Evolutionary conservation across 2,329 filamentous ascomycete species (phyloP), one percentile per base, ranked within the genome.

Genomic region (Tothia fuscella): DNA sequence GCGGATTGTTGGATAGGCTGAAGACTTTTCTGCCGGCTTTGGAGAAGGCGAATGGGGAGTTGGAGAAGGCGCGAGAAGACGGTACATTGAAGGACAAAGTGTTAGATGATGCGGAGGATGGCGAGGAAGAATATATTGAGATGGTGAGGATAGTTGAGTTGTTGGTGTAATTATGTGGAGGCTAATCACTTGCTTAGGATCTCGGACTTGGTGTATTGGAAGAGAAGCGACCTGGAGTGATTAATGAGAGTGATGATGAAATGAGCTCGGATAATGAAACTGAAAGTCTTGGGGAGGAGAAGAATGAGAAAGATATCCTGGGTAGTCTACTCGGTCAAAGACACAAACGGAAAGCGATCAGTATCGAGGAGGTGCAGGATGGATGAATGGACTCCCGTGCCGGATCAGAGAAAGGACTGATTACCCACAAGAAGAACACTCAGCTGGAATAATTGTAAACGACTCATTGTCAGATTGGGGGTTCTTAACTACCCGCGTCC

Each of bases 141-240:
- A 61, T 63, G 62, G 57, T 61, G 42, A 45, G 55, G n/a, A n/a
- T 41, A 19, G 5, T 6, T 28, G 9, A 5, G n/a, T 24, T 14
- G n/a, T 22, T 6, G 14, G 19, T 2, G 46, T 44, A 21, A 46
- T 49, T 19, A 44, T 45, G 29, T 47, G 47, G 49, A 32, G n/a
- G 36, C 28, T 21, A 33, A 19, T 41, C 24, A 14, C 19, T 26
- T 7, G 3, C 7, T 43, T 53, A 57, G 55, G 51, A 66, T 47
- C 61, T 67, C n/a, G 64, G 64, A 17, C 55, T 67, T 26, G 64
- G 64, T n/a, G 64, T 67, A 12, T 53, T 67, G 3, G 60, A 67
- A 50, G 56, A 61, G 44, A 53, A 60, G 44, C 29, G 19, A n/a
- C 13, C 13, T 20, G 39, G 16, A 16, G 28, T 37, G n/a, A 37